Conservation (phyloP, 306 rosid genomes). For the Benincasa hispida region DNA sequence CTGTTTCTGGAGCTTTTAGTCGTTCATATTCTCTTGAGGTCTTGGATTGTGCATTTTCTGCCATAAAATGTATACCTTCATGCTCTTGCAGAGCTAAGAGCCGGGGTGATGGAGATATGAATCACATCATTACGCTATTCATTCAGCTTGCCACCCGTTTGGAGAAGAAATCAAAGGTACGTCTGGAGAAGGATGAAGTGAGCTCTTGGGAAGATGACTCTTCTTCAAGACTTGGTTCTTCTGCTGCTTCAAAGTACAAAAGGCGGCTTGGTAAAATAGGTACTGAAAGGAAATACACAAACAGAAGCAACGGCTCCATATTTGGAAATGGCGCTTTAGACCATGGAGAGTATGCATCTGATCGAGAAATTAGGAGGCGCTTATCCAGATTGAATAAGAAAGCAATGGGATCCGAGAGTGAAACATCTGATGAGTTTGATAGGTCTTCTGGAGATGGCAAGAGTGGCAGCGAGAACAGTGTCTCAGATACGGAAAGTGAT, state of each 20-base stretch:
- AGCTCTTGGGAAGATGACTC: constrained; percentile 55
- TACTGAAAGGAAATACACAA: constrained; percentile 52
- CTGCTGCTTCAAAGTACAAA: constrained; percentile 50
- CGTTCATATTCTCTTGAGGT: not conserved
- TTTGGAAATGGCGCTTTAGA: constrained; percentile 44
- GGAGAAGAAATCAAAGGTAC: constrained; percentile 52
- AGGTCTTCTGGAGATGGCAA: constrained; percentile 65
- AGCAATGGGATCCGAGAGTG: constrained; percentile 69
- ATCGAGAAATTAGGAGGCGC: constrained; percentile 75
- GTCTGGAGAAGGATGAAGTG: constrained; percentile 44
- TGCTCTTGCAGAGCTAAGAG: constrained; percentile 54
- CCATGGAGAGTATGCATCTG: constrained; percentile 62
- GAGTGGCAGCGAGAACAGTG: constrained; percentile 58
- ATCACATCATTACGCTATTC: constrained; percentile 51
- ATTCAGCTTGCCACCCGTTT: constrained; percentile 65
- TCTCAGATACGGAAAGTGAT: constrained; percentile 60
- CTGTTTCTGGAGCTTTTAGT: not conserved
- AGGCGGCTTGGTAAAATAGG: constrained; percentile 47
- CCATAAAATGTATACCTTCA: not conserved
- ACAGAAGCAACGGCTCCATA: constrained; percentile 47
- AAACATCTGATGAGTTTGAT: constrained; percentile 77
- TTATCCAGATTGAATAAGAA: constrained; percentile 69
- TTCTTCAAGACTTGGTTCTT: constrained; percentile 21
- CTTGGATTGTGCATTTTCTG: not conserved
- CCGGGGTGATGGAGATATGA: constrained; percentile 72